Evolutionary conservation across 192 early-diverging fungal genomes (phyloP), one percentile per base, ranked within the genome.

Genomic region (Dissophora ornata): DNA sequence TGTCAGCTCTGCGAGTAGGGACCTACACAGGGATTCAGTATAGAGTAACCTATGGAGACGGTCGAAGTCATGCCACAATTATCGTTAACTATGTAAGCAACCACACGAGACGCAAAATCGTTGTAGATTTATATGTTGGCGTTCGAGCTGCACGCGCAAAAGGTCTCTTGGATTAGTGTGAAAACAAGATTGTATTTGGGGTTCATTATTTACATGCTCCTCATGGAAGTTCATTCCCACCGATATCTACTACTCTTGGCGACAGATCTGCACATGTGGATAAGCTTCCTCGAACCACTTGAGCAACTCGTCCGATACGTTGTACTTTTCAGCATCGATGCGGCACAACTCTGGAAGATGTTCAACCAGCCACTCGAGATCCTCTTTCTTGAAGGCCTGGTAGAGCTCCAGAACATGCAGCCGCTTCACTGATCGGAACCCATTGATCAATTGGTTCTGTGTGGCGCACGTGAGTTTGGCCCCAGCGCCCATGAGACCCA

Each of bases 311-410:
- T 77, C 59, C 3, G 73, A 77, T 5, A 77, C 38, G 19, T 77
- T 67, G 25, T 77, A 77, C 52, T 67, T 52, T 29, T 77, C 73
- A 2, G 73, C 73, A 67, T 77, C 73, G 8, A 77, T 67, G 0
- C 73, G 57, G 29, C 73, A 67, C 11, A 77, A 33, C 47, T 77
- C 73, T 18, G 73, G 73, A 16, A 77, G 26, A 2, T 22, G 44
- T 28, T 77, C 53, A 0, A 67, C 40, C 45, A 77, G 26, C 73
- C 73, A 77, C 41, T 44, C 45, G 2, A 77, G 19, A 22, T 77
- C 73, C 28, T 77, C 73, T 41, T 56, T 34, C 46, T 77, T 66
- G 50, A 77, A 77, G 0, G 58, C 21, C 49, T 77, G 73, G 47
- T 77, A 67, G 25, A 77, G 44, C 2, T 52, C 65, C 26, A 67